Evolutionary conservation across 257 asterid genomes (phyloP).

Genomic region (Coffea eugenioides): DNA sequence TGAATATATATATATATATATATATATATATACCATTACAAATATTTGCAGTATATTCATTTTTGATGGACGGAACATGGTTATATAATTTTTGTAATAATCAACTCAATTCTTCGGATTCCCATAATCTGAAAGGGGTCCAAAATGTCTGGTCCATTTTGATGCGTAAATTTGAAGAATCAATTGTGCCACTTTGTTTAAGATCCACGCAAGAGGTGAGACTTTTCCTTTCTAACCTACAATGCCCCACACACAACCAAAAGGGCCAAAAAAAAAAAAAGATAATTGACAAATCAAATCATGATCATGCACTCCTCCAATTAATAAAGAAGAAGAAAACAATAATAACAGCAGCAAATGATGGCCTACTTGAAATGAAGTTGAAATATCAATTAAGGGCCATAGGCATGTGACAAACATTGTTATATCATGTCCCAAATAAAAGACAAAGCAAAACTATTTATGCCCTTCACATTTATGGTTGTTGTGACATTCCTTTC

Average conservation of each 20-base stretch:
- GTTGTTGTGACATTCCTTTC: background rate
- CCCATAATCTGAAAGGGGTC: slow-evolving; percentile 19
- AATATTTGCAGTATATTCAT: too few species aligned
- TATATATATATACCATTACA: background rate
- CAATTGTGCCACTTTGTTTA: slow-evolving; percentile 11
- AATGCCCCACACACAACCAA: slow-evolving; percentile 16
- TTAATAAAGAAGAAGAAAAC: background rate
- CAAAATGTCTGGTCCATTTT: background rate
- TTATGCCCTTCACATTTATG: background rate
- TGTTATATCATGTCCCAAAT: background rate
- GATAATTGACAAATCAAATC: background rate
- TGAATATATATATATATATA: too few species aligned
- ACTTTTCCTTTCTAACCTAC: slow-evolving; percentile 16
- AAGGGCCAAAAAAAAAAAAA: background rate
- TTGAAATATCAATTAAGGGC: background rate
- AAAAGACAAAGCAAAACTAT: background rate
- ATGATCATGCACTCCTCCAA: background rate
- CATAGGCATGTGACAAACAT: background rate
- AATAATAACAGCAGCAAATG: background rate
- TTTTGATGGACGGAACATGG: background rate
- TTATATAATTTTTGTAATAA: background rate
- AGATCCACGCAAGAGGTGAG: slow-evolving; percentile 29
- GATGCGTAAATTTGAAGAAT: slow-evolving; percentile 29
- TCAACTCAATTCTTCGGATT: background rate
- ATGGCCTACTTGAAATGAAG: background rate